Evolutionary conservation across 345 rosid species (phyloP), one percentile per base, ranked within the genome.

Genomic region (Combretum micranthum): DNA sequence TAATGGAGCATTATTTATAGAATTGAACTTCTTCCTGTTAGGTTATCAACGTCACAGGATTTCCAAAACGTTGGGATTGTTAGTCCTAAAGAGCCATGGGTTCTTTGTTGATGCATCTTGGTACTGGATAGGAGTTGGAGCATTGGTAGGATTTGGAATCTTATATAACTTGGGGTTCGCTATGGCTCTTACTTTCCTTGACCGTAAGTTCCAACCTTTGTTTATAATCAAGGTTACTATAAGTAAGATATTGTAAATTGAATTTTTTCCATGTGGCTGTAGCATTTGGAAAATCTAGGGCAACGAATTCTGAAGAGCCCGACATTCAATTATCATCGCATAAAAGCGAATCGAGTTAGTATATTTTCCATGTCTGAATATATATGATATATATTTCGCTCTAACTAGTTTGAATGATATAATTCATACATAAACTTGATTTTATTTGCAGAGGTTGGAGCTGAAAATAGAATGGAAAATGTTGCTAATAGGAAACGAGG

Each of bases 121-220:
- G 93, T 88, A 83, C 53, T 88, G 96, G 96, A 56, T 85, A 16
- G 90, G 86, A 69, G 60, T 78, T 15, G 82, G 71, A n/a, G 88
- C 81, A 23, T 43, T 70, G n/a, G 68, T 19, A 45, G 90, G 90
- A 42, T 88, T 67, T 69, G 62, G 50, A 16, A 15, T 85, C 32
- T 12, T 88, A 15, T 85, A 75, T 77, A 80, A 85, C 73, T 6
- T 15, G n/a, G 45, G 53, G 23, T 83, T 20, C 60, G 63, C 76
- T 26, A 17, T 80, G 60, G 90, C 93, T 44, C 82, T 83, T 16
- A 61, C 83, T 43, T 78, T 43, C 69, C 74, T 88, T 20, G 63
- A 78, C 13, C 62, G 93, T 83, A 53, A 66, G 86, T 42, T 20
- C 39, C 39, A 32, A 32, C 9, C 39, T 50, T 14, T 19, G 52